Conservation (phyloP, 2,329 filamentous ascomycete species). For the Macrophomina tecta region DNA sequence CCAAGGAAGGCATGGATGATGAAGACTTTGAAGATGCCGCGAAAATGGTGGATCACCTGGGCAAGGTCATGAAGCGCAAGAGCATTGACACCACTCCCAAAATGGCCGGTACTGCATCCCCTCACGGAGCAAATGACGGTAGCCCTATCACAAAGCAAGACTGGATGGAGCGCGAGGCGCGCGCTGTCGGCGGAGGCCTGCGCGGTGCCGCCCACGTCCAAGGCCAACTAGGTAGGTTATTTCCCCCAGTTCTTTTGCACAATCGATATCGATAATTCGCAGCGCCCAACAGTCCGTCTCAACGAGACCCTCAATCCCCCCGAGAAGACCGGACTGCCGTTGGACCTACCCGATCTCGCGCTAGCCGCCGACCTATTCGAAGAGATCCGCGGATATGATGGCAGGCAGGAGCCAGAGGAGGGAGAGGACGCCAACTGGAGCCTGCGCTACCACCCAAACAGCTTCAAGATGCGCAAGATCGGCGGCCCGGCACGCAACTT, state of each 20-base stretch:
- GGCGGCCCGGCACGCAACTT: conserved; percentile 12
- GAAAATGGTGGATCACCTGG: conserved; percentile 82
- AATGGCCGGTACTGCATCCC: conserved; percentile 2
- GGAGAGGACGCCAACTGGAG: conserved; percentile 12
- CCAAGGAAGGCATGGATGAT: conserved; percentile 90
- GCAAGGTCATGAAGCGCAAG: conserved; percentile 82
- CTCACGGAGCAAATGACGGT: conserved; percentile 3
- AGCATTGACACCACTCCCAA: conserved; percentile 30
- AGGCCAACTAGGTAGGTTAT: conserved; percentile 12
- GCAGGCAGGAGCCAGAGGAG: conserved; percentile 1
- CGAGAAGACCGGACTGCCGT: conserved; percentile 12
- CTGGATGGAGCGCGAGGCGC: conserved; percentile 20
- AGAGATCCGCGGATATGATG: conserved; percentile 20
- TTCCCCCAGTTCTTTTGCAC: background rate
- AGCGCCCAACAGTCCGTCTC: conserved; percentile 2
- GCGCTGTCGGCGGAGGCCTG: conserved; percentile 14
- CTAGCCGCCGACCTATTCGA: conserved; percentile 22
- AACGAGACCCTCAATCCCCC: conserved; percentile 17
- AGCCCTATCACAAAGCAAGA: conserved; percentile 16
- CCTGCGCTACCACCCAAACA: conserved; percentile 11
- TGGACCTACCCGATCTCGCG: conserved; percentile 23
- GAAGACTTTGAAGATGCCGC: conserved; percentile 94
- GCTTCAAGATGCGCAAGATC: conserved; percentile 18
- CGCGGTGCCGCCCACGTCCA: conserved; percentile 15
- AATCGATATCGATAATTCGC: background rate